phyloP scores from a whole-genome alignment of 371 early-diverging fungal genomes.

The Chytridium lagenaria region DNA sequence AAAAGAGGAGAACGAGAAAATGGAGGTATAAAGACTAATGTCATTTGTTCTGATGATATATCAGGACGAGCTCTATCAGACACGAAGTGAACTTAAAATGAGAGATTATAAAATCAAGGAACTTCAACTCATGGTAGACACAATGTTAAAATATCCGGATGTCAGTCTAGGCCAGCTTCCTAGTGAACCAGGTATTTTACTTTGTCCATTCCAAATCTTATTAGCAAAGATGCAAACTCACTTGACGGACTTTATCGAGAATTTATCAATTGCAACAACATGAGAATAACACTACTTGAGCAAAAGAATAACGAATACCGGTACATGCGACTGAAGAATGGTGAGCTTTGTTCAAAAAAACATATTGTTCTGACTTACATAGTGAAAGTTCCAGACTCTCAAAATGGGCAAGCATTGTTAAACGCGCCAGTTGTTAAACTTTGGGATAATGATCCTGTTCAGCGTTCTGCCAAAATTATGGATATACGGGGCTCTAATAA shows the following conservation, averaged over 20 bases:
- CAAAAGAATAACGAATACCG: slow-evolving; percentile 51
- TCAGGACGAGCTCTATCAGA: slow-evolving; percentile 14
- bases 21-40: no score
- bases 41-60: no score
- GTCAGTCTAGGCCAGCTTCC: slow-evolving; percentile 32
- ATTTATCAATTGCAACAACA: slow-evolving; percentile 47
- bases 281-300: slow-evolving; percentile 48
- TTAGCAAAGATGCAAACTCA: slow-evolving; percentile 1
- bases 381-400: neutral
- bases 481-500: neutral
- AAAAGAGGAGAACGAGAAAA: slow-evolving; percentile 29
- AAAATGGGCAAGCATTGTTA: neutral
- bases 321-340: slow-evolving; percentile 31
- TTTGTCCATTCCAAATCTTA: slow-evolving; percentile 4
- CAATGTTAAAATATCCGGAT: slow-evolving; percentile 42
- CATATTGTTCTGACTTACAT: neutral
- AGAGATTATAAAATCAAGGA: slow-evolving; percentile 27
- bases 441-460: neutral
- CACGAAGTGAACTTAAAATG: neutral
- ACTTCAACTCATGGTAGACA: slow-evolving; percentile 31
- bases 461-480: neutral
- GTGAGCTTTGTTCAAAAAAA: slow-evolving; percentile 2
- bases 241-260: slow-evolving; percentile 39
- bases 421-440: neutral
- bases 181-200: slow-evolving; percentile 19